Evolutionary conservation across 306 rosid genomes (phyloP), one percentile per base, ranked within the genome.

Genomic region (Prinsepia uniflora): DNA sequence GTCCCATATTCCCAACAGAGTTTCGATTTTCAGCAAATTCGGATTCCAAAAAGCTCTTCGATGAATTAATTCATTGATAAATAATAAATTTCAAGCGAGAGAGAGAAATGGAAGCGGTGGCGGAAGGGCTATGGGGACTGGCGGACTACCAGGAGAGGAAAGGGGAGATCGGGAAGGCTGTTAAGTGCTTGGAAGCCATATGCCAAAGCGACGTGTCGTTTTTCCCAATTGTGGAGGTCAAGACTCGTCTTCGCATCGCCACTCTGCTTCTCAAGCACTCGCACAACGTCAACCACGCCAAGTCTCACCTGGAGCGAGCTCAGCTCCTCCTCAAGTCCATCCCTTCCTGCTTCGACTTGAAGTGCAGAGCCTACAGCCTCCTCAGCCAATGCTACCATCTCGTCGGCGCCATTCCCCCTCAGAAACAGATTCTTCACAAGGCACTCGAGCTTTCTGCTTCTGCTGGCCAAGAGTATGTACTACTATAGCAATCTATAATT

Each of bases 361-460:
- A 90, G 85, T 94, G 86, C 84, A 67, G 97, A 67, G 96, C 97
- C 19, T 90, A 84, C 56, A 90, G 96, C 77, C 84, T 94, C 56
- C 88, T 90, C 71, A 89, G 97, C 65, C 98, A 88, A 78, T 94
- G 97, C 48, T 94, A 94, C 82, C 96, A 90, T 43, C 96, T 94
- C 44, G 89, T 89, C 54, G 98, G 98, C 39, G 90, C 96, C 72
- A 88, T 94, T 75, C 88, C 84, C 0, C 92, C 95, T 9, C 98
- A 90, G 84, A 90, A 90, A 65, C 96, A 90, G 59, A 81, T 89
- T 19, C 77, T 94, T 19, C 82, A 78, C 14, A 94, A 90, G 72
- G 98, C 88, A 48, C 90, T 94, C 24, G 94, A 94, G 24, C 97
- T 94, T 54, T 76, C 90, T 1, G 82, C 89, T 34, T 81, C 98